Percentiles rank a stretch among this genome's conserved stretches.
Evolutionary conservation across 768 basidiomycete species (phyloP).

Genomic region (Grammothele lineata): DNA sequence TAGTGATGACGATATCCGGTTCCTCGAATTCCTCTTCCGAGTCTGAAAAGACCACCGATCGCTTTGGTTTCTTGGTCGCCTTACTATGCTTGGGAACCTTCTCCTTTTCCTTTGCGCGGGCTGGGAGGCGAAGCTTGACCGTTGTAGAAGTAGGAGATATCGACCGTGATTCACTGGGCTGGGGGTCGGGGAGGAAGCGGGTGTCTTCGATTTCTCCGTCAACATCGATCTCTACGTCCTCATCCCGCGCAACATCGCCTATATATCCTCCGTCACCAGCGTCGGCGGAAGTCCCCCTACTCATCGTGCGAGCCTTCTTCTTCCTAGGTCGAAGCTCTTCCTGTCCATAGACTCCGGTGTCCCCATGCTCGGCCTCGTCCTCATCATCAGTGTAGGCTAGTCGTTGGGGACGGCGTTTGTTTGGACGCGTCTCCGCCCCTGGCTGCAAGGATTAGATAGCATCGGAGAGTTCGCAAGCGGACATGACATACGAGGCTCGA

Average conservation of each 20-base stretch:
- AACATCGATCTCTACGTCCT: conserved; percentile 23
- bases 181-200: conserved; percentile 19
- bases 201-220: conserved; percentile 18
- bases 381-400: conserved; percentile 25
- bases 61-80: conserved; percentile 9
- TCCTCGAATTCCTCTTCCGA: conserved; percentile 24
- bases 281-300: conserved; percentile 10
- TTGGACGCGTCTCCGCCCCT: neutral
- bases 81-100: conserved; percentile 3
- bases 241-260: conserved; percentile 23
- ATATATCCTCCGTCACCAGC: conserved; percentile 27
- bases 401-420: conserved; percentile 21
- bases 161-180: neutral
- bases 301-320: conserved; percentile 21
- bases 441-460: neutral
- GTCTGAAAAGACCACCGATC: conserved; percentile 16
- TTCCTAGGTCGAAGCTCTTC: conserved; percentile 10
- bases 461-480: too few species aligned
- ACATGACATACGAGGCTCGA: neutral
- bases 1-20: conserved; percentile 14
- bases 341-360: neutral
- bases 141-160: neutral
- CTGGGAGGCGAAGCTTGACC: neutral
- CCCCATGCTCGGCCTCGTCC: neutral
- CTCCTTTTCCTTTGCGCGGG: conserved; percentile 6